Evolutionary conservation across 2,329 filamentous ascomycete genomes (phyloP).

Genomic region (Paecilomyces niveus): DNA sequence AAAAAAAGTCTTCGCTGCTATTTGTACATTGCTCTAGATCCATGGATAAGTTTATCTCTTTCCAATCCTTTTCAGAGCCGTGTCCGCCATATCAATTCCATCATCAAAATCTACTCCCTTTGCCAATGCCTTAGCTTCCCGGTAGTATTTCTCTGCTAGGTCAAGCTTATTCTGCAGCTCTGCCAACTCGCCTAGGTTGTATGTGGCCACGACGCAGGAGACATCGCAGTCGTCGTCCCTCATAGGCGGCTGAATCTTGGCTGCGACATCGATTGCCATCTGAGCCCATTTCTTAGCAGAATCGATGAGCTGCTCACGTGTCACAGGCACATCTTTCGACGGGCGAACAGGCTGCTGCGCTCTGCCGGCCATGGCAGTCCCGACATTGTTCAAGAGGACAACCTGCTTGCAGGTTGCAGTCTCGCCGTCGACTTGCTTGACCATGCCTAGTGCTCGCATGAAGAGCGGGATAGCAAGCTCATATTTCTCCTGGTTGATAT

Average conservation of each 20-base stretch:
- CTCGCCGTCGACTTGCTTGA: constrained; percentile 38
- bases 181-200: constrained; percentile 79
- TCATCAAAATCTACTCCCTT: constrained; percentile 36
- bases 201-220: constrained; percentile 75
- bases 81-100: constrained; percentile 21
- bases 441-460: constrained; percentile 71
- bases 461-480: constrained; percentile 81
- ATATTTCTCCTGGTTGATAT: constrained; percentile 65
- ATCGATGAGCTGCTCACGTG: constrained; percentile 56
- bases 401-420: constrained; percentile 66
- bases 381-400: constrained; percentile 58
- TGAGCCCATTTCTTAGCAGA: constrained; percentile 71
- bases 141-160: constrained; percentile 62
- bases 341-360: constrained; percentile 26
- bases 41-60: constrained; percentile 5
- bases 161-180: constrained; percentile 61
- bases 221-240: constrained; percentile 74
- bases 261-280: constrained; percentile 64
- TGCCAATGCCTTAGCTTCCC: constrained; percentile 58
- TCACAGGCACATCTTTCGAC: constrained; percentile 35
- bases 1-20: not conserved
- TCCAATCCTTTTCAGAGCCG: constrained; percentile 23
- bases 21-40: not conserved
- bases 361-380: constrained; percentile 39
- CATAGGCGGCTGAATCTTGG: constrained; percentile 57